phyloP scores from a whole-genome alignment of 306 rosid species.

The Cucurbita maxima region DNA sequence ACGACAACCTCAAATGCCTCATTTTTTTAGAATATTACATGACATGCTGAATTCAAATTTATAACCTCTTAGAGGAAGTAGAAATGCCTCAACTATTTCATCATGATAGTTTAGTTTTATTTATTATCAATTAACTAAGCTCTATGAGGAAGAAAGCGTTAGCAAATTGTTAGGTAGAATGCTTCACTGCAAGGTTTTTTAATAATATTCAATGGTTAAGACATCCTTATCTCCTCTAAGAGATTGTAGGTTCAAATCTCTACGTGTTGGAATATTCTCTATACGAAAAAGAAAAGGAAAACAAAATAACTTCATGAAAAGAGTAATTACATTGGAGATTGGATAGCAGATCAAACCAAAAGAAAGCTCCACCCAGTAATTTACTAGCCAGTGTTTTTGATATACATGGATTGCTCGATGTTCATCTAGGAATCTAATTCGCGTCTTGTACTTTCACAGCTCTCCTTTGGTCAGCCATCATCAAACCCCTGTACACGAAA shows the following conservation, averaged over 20 bases:
- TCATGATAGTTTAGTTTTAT: background rate
- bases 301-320: background rate
- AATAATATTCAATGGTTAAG: background rate
- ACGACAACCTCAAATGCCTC: background rate
- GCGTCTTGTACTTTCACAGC: slow-evolving; percentile 26
- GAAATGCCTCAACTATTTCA: background rate
- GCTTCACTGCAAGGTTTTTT: background rate
- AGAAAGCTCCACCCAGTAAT: background rate
- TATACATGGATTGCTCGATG: background rate
- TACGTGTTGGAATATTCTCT: background rate
- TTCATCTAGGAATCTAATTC: slow-evolving; percentile 9
- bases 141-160: background rate
- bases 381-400: background rate
- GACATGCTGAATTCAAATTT: background rate
- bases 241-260: background rate
- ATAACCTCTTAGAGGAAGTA: background rate
- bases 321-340: background rate
- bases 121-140: background rate
- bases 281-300: background rate
- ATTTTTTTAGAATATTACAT: background rate
- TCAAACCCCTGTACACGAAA: slow-evolving; percentile 36
- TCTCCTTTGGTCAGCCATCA: slow-evolving; percentile 58
- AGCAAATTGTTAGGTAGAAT: background rate
- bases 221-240: background rate
- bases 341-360: too few relatives aligned